phyloP scores from a whole-genome alignment of 805 yeast genomes.

The Ogataea methylovora region DNA sequence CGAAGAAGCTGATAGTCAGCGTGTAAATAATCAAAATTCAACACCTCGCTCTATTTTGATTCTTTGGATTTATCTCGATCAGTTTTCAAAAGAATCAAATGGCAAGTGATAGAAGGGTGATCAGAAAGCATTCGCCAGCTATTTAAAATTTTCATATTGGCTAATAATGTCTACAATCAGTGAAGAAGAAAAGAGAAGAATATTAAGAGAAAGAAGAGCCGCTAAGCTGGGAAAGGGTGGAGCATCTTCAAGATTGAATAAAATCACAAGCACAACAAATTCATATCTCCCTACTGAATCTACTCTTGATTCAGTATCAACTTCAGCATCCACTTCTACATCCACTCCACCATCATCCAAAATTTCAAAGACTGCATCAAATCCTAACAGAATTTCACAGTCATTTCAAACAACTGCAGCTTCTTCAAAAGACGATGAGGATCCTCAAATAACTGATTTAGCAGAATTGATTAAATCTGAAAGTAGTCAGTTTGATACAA shows the following conservation, averaged over 20 bases:
- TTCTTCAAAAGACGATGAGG: conserved; percentile 7
- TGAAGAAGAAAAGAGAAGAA: conserved; percentile 50
- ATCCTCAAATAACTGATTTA: conserved; percentile 17
- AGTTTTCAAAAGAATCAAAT: too few species aligned
- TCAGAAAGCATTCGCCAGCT: too few species aligned
- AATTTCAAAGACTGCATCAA: neutral
- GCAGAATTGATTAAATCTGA: conserved; percentile 2
- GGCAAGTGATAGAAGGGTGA: too few species aligned
- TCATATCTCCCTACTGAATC: conserved; percentile 29
- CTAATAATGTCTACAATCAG: conserved; percentile 39
- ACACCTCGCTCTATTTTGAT: too few species aligned
- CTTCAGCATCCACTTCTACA: conserved; percentile 1
- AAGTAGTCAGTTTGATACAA: neutral
- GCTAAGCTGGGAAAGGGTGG: conserved; percentile 50
- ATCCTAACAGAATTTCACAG: conserved; percentile 10
- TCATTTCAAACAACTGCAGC: conserved; percentile 3
- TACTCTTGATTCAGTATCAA: conserved; percentile 19
- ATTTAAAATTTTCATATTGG: too few species aligned
- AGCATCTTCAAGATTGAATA: conserved; percentile 47
- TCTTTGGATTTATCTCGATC: too few species aligned
- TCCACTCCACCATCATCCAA: neutral
- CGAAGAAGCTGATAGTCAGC: too few species aligned
- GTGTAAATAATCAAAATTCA: too few species aligned
- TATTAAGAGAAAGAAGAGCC: conserved; percentile 57
- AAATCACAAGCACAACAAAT: conserved; percentile 33